Base-by-base conservation (phyloP, 129 eudicot genomes). In the Flaveria bidentis region DNA sequence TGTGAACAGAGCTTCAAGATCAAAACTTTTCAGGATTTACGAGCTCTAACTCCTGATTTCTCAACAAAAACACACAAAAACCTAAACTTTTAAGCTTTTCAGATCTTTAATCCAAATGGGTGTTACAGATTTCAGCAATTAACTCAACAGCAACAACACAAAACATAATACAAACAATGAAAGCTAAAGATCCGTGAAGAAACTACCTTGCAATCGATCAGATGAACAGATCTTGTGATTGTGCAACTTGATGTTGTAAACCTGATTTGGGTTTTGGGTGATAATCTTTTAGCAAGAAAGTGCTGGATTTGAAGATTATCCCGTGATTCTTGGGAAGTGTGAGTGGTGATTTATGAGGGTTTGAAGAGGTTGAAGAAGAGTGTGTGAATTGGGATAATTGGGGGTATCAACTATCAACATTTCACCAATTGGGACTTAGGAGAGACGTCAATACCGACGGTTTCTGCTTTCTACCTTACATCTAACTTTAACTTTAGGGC, bases 151-250 rank as follows among this genome's bases (percentile, higher is more conserved):
- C 72, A 55, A 12, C 72, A 55, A 49, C 72, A 66, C 47, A 71
- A 77, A 46, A 74, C 67, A 39, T 50, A 36, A 80, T 73, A 50
- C 64, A 75, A 74, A 73, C 10, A 20, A 67, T 66, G 12, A 41
- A 72, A 65, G 20, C 6, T 55, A 41, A 64, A 69, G 76, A 65
- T 73, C 57, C 50, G 28, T 5, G 23, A 79, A 72, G 42, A 71
- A 53, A 55, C 71, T 78, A 67, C 87, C 82, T 80, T 47, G 36
- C 73, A 84, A 80, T 50, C 51, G 58, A 74, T 70, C 77, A 86
- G 90, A 84, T 86, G 67, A 74, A 69, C 77, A 86, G 90, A 86
- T 86, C 90, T 81, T 79, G 83, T 44, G 72, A 36, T 36, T 36
- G 5, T 36, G 41, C 41, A 36, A 36, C 41, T 68, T 69, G 50